Percentiles rank a stretch among this genome's conserved stretches.
These are phyloP conservation scores for Aspergillus fischeri DNA, from an alignment of 2,329 filamentous ascomycete species.

Conservation along the genomic window DNA sequence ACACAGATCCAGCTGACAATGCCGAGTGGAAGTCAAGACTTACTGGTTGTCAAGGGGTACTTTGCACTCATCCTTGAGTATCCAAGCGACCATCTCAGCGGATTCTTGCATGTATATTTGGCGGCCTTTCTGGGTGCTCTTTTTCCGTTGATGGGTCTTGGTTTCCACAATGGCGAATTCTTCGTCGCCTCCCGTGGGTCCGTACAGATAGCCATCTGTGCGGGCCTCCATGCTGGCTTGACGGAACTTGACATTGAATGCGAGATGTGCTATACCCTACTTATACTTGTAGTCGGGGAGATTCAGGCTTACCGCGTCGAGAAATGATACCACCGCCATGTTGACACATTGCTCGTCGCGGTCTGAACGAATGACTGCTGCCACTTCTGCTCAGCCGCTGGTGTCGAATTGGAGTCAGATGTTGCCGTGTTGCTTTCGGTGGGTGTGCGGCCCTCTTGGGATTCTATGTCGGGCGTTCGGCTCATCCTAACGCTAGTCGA, in stretches of 20 bases:
- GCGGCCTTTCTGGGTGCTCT: background rate
- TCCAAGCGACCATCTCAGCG: conserved; percentile 15
- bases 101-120: conserved; percentile 14
- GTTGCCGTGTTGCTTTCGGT: too few relatives aligned
- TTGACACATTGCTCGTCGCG: too few relatives aligned
- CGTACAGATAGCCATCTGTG: conserved; percentile 17
- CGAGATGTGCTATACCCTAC: conserved; percentile 10
- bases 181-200: background rate
- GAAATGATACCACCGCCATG: too few relatives aligned
- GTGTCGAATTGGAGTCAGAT: too few relatives aligned
- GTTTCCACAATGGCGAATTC: conserved; percentile 11
- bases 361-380: too few relatives aligned
- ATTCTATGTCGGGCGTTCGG: background rate
- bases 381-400: too few relatives aligned
- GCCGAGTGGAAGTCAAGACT: too few relatives aligned
- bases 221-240: conserved; percentile 12
- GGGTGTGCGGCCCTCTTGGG: too few relatives aligned
- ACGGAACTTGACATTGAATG: conserved; percentile 11
- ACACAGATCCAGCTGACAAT: too few relatives aligned
- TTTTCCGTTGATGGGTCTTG: background rate
- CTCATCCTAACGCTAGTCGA: background rate
- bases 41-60: too few relatives aligned
- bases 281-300: background rate
- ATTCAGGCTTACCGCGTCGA: too few relatives aligned
- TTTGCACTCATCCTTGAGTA: background rate